phyloP scores from a whole-genome alignment of 2,329 filamentous ascomycete genomes.

The Phyllosticta capitalensis region DNA sequence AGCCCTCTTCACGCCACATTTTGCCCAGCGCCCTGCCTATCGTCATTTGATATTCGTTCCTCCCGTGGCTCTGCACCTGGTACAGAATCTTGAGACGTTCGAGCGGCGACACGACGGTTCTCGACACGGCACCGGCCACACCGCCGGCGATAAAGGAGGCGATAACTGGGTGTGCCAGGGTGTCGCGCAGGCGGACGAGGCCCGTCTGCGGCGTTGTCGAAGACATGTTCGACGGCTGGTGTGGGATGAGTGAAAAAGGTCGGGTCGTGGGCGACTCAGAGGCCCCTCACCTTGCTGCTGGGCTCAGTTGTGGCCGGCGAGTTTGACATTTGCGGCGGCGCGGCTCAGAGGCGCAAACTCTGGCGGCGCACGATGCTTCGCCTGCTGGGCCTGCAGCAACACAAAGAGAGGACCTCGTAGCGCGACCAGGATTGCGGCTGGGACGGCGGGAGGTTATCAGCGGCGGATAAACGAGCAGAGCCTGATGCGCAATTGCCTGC shows the following conservation, averaged over 20 bases:
- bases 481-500: background rate
- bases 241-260: constrained; percentile 2
- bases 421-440: background rate
- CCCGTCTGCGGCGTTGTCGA: constrained; percentile 10
- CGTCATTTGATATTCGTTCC: constrained; percentile 87
- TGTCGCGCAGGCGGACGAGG: constrained; percentile 16
- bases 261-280: background rate
- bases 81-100: constrained; percentile 97
- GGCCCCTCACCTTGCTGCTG: constrained; percentile 4
- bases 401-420: background rate
- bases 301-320: constrained; percentile 3
- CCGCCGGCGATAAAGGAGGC: constrained; percentile 93
- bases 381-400: background rate
- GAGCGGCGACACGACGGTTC: constrained; percentile 91
- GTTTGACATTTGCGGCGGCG: constrained; percentile 10
- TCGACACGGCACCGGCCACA: constrained; percentile 89
- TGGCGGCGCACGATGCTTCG: background rate
- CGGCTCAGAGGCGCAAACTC: background rate
- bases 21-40: constrained; percentile 81
- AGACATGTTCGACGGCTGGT: constrained; percentile 11
- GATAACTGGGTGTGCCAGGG: constrained; percentile 69
- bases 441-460: background rate
- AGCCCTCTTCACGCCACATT: constrained; percentile 96
- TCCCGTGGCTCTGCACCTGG: constrained; percentile 83
- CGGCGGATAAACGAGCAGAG: background rate